A percentile compares a stretch with the other conserved stretches of the same genome.
Evolutionary conservation across 2,329 filamentous ascomycete genomes (phyloP).

Genomic region (Botryotinia narcissicola): DNA sequence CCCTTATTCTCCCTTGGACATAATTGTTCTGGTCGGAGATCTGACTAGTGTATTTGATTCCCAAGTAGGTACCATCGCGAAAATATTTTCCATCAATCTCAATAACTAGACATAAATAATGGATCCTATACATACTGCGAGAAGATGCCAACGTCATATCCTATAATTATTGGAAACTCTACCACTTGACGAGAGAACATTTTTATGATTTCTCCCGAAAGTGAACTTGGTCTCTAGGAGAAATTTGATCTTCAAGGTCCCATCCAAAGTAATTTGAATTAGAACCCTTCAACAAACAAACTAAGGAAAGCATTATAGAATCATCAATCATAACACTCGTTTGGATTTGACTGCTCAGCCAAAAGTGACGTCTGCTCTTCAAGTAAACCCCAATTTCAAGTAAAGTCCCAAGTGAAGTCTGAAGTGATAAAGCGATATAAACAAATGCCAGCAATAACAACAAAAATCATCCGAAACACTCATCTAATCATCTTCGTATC

Average conservation of each 20-base stretch:
- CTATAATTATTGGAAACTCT: too few relatives aligned
- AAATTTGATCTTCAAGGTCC: not conserved
- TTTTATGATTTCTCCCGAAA: rapidly evolving
- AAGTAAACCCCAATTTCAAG: not conserved
- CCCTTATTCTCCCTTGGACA: not conserved
- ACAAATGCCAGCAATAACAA: not conserved
- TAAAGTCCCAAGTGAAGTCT: not conserved
- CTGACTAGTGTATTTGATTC: not conserved
- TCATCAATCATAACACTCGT: not conserved
- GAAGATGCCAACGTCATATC: not conserved
- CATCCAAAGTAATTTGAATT: not conserved
- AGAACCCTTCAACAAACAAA: not conserved
- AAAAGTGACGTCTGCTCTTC: not conserved
- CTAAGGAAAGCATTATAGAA: not conserved
- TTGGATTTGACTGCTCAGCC: not conserved
- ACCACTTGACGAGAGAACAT: not conserved
- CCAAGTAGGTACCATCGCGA: not conserved
- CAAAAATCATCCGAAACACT: not conserved
- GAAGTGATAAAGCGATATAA: not conserved
- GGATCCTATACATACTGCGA: not conserved
- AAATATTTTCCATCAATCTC: rapidly evolving
- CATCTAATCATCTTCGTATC: not conserved
- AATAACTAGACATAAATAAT: too few relatives aligned
- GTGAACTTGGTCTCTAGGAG: not conserved
- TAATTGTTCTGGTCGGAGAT: not conserved